phyloP scores from a whole-genome alignment of 1,284 basidiomycete species.

The Ceratobasidium theobromae region DNA sequence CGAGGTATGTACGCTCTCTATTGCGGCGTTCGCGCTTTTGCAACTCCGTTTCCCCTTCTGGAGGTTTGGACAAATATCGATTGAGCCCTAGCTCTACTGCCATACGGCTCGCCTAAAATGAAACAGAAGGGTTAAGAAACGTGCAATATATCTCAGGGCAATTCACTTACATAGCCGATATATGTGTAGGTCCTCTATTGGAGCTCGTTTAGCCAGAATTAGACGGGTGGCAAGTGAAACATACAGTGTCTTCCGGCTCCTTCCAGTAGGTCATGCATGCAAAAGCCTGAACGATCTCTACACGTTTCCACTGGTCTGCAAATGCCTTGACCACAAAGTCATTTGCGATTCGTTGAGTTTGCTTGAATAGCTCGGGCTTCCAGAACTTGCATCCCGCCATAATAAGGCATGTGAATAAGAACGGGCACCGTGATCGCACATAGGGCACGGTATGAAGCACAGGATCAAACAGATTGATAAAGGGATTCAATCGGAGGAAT shows the following conservation, averaged over 20 bases:
- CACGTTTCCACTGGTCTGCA: constrained; percentile 68
- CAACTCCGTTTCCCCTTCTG: constrained; percentile 59
- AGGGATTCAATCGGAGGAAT: constrained; percentile 77
- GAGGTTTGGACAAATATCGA: constrained; percentile 57
- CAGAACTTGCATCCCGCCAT: constrained; percentile 86
- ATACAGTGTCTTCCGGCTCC: constrained; percentile 74
- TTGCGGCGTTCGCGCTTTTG: constrained; percentile 73
- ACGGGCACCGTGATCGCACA: constrained; percentile 70
- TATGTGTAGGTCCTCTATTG: constrained; percentile 75
- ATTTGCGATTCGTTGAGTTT: constrained; percentile 66
- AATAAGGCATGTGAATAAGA: constrained; percentile 78
- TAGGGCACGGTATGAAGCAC: constrained; percentile 70
- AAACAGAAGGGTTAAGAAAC: constrained; percentile 21
- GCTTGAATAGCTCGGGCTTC: constrained; percentile 64
- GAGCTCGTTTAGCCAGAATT: background rate
- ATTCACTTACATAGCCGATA: constrained; percentile 67
- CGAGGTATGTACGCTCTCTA: constrained; percentile 77
- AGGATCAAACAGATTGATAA: constrained; percentile 82
- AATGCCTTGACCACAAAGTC: constrained; percentile 72
- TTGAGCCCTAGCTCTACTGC: constrained; percentile 78
- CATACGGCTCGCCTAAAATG: constrained; percentile 82
- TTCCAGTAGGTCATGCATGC: constrained; percentile 85
- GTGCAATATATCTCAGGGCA: background rate
- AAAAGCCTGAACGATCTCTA: constrained; percentile 82
- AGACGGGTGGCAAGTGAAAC: constrained; percentile 38